These are phyloP conservation scores for Globomyces pollinis-pini DNA, from an alignment of 192 early-diverging fungal species.

Conservation along the genomic window DNA sequence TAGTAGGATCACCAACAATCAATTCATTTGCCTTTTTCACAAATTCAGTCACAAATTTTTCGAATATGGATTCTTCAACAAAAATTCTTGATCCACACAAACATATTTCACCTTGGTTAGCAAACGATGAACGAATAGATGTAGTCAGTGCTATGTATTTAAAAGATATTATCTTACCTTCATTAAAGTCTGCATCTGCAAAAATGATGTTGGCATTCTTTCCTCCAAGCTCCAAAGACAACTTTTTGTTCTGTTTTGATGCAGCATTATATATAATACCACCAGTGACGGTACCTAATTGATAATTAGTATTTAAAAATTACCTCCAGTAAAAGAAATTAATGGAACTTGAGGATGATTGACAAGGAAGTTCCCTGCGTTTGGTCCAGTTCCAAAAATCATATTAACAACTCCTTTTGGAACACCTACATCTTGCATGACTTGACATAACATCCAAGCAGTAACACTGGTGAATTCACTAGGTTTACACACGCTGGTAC, in stretches of 20 bases:
- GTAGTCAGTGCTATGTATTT: constrained; percentile 62
- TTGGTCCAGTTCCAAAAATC: constrained; percentile 64
- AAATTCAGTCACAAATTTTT: constrained; percentile 58
- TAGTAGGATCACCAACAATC: constrained; percentile 62
- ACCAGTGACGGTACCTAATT: constrained; percentile 60
- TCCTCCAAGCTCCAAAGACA: constrained; percentile 76
- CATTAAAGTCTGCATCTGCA: constrained; percentile 66
- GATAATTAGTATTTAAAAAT: constrained; percentile 13
- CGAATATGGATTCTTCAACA: constrained; percentile 60
- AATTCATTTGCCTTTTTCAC: constrained; percentile 35
- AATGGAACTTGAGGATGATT: constrained; percentile 56
- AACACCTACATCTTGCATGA: constrained; percentile 63
- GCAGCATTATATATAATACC: constrained; percentile 49
- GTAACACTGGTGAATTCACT: constrained; percentile 46
- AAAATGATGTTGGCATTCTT: constrained; percentile 78
- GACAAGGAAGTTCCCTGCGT: constrained; percentile 63
- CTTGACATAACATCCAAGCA: constrained; percentile 46
- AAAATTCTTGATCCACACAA: constrained; percentile 59
- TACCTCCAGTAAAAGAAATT: constrained; percentile 76
- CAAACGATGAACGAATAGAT: constrained; percentile 58
- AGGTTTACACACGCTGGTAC: constrained; percentile 70
- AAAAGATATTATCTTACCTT: too few relatives aligned
- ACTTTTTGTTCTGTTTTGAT: constrained; percentile 63
- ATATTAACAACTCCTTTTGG: constrained; percentile 81
- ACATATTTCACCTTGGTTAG: constrained; percentile 61